These are phyloP conservation scores for Dalbergia oliveri DNA, from an alignment of 306 rosid genomes.

Conservation along the genomic window DNA sequence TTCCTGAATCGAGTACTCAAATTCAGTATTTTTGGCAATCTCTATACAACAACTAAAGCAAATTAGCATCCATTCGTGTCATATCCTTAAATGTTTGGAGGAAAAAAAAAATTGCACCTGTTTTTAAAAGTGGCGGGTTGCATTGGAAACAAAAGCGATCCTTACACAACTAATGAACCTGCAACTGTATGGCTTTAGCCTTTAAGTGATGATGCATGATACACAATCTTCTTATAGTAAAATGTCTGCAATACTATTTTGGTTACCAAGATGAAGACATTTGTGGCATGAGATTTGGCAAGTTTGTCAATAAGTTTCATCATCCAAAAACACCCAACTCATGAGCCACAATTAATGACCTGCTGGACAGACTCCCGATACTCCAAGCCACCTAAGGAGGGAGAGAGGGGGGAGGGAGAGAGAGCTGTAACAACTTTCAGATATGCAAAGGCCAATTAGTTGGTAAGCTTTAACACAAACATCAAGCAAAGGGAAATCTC, in stretches of 20 bases:
- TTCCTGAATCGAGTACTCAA: too few species aligned
- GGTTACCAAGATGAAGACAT: not conserved
- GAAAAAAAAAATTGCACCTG: not conserved
- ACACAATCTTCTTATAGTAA: not conserved
- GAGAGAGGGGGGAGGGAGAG: not conserved
- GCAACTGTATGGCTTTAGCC: not conserved
- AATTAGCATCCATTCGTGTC: too few species aligned
- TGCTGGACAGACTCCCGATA: conserved; percentile 14
- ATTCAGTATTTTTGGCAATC: too few species aligned
- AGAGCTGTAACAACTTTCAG: conserved; percentile 48
- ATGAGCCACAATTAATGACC: conserved; percentile 10
- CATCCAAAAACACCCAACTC: conserved; percentile 44
- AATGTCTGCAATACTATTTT: not conserved
- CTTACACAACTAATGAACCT: not conserved
- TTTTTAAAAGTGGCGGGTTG: not conserved
- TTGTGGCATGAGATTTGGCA: conserved; percentile 10
- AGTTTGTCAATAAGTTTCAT: not conserved
- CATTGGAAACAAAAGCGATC: not conserved
- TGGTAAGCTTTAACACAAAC: conserved; percentile 47
- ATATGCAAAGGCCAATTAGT: conserved; percentile 55
- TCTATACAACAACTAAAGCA: too few species aligned
- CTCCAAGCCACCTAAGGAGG: conserved; percentile 19
- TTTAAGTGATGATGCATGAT: not conserved
- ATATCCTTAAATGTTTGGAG: not conserved
- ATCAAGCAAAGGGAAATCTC: conserved; percentile 57